phyloP scores from a whole-genome alignment of 73 alveolate species.

The Tetrahymena borealis region DNA sequence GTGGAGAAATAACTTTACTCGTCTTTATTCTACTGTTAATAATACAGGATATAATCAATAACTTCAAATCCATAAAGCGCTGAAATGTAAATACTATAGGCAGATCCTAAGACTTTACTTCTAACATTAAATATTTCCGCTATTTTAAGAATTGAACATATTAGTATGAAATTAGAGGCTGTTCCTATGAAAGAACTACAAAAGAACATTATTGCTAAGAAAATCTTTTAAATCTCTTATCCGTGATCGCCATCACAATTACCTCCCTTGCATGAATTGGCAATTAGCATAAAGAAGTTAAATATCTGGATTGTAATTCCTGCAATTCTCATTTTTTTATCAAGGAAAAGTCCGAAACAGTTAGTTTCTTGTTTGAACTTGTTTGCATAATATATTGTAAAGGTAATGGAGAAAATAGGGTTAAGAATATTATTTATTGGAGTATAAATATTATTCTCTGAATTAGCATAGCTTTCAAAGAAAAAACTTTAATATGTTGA shows the following conservation, averaged over 20 bases:
- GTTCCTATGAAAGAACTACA: background rate
- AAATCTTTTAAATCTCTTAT: background rate
- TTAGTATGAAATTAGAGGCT: background rate
- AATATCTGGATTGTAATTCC: background rate
- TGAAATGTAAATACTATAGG: background rate
- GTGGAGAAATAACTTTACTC: background rate
- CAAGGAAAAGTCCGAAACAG: background rate
- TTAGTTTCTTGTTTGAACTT: background rate
- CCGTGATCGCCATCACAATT: background rate
- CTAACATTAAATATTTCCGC: constrained; percentile 1
- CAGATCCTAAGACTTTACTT: background rate
- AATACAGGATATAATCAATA: background rate
- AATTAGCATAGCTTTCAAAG: background rate
- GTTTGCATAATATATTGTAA: background rate
- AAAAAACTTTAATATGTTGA: background rate
- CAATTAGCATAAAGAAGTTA: background rate
- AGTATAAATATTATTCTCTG: background rate
- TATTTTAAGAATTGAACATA: background rate
- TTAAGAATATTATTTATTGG: background rate
- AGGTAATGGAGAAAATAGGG: background rate
- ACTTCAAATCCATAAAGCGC: background rate
- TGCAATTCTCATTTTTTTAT: background rate
- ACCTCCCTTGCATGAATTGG: background rate
- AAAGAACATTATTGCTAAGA: background rate
- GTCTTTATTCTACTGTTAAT: too few relatives aligned